Evolutionary conservation across 2,329 filamentous ascomycete genomes (phyloP).

Genomic region (Pseudohalonectria lignicola): DNA sequence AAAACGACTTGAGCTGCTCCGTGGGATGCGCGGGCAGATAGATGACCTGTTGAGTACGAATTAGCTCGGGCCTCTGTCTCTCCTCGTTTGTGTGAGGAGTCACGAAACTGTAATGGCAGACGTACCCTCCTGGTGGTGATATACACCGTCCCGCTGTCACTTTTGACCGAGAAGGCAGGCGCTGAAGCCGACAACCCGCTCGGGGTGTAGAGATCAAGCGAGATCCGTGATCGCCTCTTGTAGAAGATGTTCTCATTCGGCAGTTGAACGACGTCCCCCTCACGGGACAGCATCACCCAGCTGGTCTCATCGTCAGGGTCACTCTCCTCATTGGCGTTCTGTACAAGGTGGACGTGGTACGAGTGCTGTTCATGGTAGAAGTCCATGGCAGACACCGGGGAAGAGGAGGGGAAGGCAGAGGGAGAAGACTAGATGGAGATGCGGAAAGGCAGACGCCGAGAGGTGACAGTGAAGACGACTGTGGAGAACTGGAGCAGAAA

Average conservation of each 20-base stretch:
- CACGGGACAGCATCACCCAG: slow-evolving; percentile 86
- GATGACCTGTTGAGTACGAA: slow-evolving; percentile 53
- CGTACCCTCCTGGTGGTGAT: slow-evolving; percentile 78
- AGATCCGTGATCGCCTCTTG: slow-evolving; percentile 69
- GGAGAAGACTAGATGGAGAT: slow-evolving; percentile 8
- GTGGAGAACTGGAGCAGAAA: slow-evolving; percentile 8
- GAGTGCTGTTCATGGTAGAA: slow-evolving; percentile 15
- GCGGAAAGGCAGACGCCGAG: too few species aligned
- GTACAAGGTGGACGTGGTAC: slow-evolving; percentile 28
- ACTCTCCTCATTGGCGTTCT: slow-evolving; percentile 22
- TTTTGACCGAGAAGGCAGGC: slow-evolving; percentile 57
- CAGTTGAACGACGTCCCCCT: slow-evolving; percentile 67
- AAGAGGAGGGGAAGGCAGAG: slow-evolving; percentile 5
- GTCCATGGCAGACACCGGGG: slow-evolving; percentile 7
- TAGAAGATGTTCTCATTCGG: slow-evolving; percentile 75
- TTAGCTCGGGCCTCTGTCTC: too few species aligned
- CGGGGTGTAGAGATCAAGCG: slow-evolving; percentile 61
- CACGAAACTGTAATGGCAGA: too few species aligned
- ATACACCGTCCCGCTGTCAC: slow-evolving; percentile 64
- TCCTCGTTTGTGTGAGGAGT: too few species aligned
- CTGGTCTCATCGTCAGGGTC: slow-evolving; percentile 46
- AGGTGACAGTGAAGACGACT: too few species aligned
- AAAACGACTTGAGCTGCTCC: slow-evolving; percentile 71
- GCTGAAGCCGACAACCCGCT: slow-evolving; percentile 53
- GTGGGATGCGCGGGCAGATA: slow-evolving; percentile 70